Conservation (phyloP, 2,329 filamentous ascomycete species). For the Aspergillus hiratsukae region DNA sequence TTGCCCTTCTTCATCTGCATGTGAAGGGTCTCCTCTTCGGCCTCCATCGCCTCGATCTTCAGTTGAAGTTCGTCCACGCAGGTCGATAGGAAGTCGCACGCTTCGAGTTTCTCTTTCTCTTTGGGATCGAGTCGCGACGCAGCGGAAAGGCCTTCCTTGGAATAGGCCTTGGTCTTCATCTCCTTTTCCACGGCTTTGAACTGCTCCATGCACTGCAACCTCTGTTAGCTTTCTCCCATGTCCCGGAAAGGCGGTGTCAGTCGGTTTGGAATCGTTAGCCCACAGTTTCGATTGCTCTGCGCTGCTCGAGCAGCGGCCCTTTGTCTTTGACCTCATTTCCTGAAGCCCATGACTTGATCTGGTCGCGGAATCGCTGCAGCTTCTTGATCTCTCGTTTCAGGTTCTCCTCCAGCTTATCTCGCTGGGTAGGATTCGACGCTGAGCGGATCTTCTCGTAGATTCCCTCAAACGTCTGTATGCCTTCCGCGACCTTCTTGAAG, state of each 20-base stretch:
- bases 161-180: conserved; percentile 99
- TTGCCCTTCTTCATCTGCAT: conserved; percentile 94
- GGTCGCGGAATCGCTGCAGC: conserved; percentile 90
- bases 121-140: conserved; percentile 94
- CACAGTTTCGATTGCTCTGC: conserved; percentile 96
- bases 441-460: conserved; percentile 98
- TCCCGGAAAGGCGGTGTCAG: conserved; percentile 3
- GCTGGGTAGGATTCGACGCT: conserved; percentile 87
- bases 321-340: conserved; percentile 99
- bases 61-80: conserved; percentile 91
- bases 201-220: conserved; percentile 71
- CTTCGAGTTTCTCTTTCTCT: conserved; percentile 88
- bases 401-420: conserved; percentile 97
- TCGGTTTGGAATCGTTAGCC: conserved; percentile 14
- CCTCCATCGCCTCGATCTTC: conserved; percentile 89
- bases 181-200: conserved; percentile 99
- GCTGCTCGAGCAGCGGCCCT: conserved; percentile 85
- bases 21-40: conserved; percentile 80
- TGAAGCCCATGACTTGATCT: conserved; percentile 99
- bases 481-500: conserved; percentile 97
- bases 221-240: conserved; percentile 21
- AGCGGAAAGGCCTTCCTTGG: conserved; percentile 91
- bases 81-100: conserved; percentile 75
- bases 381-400: conserved; percentile 99
- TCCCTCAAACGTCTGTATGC: conserved; percentile 82